Evolutionary conservation across 768 basidiomycete genomes (phyloP).

Genomic region (Mycena galopus): DNA sequence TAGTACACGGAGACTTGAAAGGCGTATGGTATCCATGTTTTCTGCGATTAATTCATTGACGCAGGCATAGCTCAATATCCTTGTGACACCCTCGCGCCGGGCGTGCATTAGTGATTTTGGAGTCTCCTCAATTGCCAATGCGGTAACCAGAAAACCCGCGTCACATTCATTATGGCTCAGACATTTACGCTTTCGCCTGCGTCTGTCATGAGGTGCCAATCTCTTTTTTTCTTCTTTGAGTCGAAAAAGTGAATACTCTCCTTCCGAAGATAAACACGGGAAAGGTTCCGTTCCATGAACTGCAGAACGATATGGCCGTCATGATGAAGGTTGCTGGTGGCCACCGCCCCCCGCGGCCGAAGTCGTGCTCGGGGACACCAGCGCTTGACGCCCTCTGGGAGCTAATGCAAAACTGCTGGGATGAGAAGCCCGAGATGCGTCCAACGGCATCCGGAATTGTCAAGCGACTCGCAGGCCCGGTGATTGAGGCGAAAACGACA

Average conservation of each 20-base stretch:
- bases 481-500: constrained; percentile 15
- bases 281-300: constrained; percentile 8
- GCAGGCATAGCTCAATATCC: constrained; percentile 61
- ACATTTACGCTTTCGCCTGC: constrained; percentile 58
- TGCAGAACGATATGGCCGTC: neutral
- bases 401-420: constrained; percentile 16
- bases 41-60: neutral
- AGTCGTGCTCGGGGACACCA: neutral
- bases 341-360: neutral
- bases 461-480: neutral
- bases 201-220: too few species aligned
- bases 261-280: constrained; percentile 9
- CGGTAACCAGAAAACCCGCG: constrained; percentile 34
- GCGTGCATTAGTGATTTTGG: too few species aligned
- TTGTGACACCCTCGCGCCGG: too few species aligned
- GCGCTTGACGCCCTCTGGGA: constrained; percentile 7
- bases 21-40: too few species aligned
- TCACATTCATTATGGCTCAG: constrained; percentile 39
- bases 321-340: neutral
- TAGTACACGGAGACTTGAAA: constrained; percentile 40
- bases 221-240: neutral
- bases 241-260: neutral
- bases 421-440: neutral
- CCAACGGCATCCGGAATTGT: constrained; percentile 4
- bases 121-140: neutral